Conservation (phyloP, 1,284 basidiomycete genomes). For the Tylopilus orsonianus region DNA sequence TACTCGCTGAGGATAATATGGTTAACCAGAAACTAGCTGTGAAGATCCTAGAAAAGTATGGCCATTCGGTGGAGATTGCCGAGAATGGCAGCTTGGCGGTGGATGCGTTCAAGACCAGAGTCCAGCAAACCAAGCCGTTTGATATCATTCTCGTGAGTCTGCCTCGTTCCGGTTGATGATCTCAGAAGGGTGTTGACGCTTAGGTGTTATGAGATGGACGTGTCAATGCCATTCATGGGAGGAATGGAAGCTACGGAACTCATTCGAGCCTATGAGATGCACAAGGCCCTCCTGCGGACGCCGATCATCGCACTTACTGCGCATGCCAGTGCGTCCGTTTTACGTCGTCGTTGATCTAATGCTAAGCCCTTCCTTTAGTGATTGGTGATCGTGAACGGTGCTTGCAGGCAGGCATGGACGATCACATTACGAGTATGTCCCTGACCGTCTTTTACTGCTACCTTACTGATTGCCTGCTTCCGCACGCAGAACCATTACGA, state of each 20-base stretch:
- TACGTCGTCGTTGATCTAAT: neutral
- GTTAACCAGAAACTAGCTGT: constrained; percentile 98
- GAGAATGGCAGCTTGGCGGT: constrained; percentile 95
- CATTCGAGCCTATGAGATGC: constrained; percentile 80
- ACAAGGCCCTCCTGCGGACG: constrained; percentile 69
- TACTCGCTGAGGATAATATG: constrained; percentile 97
- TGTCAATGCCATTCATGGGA: constrained; percentile 97
- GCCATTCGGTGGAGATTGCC: constrained; percentile 94
- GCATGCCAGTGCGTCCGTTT: constrained; percentile 72
- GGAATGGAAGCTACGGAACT: constrained; percentile 88
- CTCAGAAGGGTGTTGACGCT: neutral
- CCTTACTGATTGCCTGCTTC: constrained; percentile 4
- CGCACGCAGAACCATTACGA: constrained; percentile 62
- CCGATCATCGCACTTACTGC: constrained; percentile 97
- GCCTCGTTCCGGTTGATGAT: neutral
- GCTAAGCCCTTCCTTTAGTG: constrained; percentile 53
- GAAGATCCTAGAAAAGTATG: constrained; percentile 96
- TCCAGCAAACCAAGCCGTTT: constrained; percentile 72
- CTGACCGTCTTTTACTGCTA: neutral
- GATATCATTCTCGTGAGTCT: constrained; percentile 80
- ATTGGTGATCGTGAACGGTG: constrained; percentile 94
- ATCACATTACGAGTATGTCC: constrained; percentile 72
- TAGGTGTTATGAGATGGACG: constrained; percentile 83
- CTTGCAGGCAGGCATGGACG: constrained; percentile 87
- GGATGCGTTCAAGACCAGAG: constrained; percentile 81